phyloP scores from a whole-genome alignment of 2,329 filamentous ascomycete genomes.

The Pestalotiopsis sp. region DNA sequence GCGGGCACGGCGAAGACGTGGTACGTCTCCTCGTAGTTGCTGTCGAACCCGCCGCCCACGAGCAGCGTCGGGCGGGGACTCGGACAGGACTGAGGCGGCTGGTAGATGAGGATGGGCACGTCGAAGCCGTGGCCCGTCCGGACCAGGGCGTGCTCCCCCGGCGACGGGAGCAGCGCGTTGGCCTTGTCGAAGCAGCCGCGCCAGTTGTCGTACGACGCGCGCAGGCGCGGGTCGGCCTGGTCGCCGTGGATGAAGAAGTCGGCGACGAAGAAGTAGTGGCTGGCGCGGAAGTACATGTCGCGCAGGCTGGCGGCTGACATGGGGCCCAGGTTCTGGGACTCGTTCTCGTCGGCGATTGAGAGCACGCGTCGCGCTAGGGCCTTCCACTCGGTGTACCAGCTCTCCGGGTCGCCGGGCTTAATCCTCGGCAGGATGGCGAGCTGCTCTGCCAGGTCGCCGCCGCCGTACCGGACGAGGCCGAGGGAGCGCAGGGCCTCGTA shows the following conservation, averaged over 20 bases:
- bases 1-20: slow-evolving; percentile 30
- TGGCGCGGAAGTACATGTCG: slow-evolving; percentile 33
- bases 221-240: slow-evolving; percentile 33
- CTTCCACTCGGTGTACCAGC: slow-evolving; percentile 24
- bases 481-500: slow-evolving; percentile 27
- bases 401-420: slow-evolving; percentile 25
- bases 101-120: slow-evolving; percentile 22
- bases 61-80: slow-evolving; percentile 32
- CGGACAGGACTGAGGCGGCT: not conserved
- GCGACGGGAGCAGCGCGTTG: slow-evolving; percentile 27
- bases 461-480: slow-evolving; percentile 21
- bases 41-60: slow-evolving; percentile 37
- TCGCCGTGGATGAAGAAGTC: slow-evolving; percentile 40
- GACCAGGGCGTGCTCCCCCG: slow-evolving; percentile 32
- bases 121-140: slow-evolving; percentile 25
- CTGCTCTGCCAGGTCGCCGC: slow-evolving; percentile 29
- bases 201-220: slow-evolving; percentile 31
- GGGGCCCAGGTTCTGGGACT: slow-evolving; percentile 13
- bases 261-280: slow-evolving; percentile 37
- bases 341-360: slow-evolving; percentile 17
- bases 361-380: slow-evolving; percentile 22
- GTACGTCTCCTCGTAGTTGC: slow-evolving; percentile 37
- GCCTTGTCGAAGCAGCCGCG: slow-evolving; percentile 30
- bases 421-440: slow-evolving; percentile 28
- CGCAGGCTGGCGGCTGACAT: slow-evolving; percentile 24